A percentile compares a stretch with the other conserved stretches of the same genome.
Evolutionary conservation across 768 basidiomycete genomes (phyloP).

Genomic region (Agrocybe pediades): DNA sequence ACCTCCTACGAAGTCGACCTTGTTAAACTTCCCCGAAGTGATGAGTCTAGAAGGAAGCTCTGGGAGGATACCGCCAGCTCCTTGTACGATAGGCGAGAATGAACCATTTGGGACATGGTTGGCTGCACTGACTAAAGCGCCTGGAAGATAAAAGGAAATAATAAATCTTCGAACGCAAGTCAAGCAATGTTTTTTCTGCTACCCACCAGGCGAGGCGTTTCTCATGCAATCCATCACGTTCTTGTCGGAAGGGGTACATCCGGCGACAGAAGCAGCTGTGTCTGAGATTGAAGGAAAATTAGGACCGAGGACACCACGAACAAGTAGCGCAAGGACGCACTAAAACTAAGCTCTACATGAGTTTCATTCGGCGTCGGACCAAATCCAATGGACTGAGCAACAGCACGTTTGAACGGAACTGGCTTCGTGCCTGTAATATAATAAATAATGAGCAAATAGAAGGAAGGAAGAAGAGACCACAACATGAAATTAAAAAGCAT

Average conservation of each 20-base stretch:
- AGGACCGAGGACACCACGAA: not conserved
- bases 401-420: slow-evolving; percentile 39
- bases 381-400: slow-evolving; percentile 46
- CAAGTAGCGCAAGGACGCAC: slow-evolving; percentile 20
- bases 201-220: slow-evolving; percentile 33
- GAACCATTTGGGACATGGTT: slow-evolving; percentile 34
- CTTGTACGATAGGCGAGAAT: slow-evolving; percentile 38
- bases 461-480: not conserved
- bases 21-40: slow-evolving; percentile 23
- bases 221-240: slow-evolving; percentile 35
- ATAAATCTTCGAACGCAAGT: not conserved
- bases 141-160: slow-evolving; percentile 17
- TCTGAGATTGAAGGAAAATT: slow-evolving; percentile 14
- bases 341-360: slow-evolving; percentile 31
- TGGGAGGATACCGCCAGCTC: slow-evolving; percentile 34
- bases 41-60: slow-evolving; percentile 38
- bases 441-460: no score
- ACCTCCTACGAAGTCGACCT: slow-evolving; percentile 43
- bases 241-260: slow-evolving; percentile 25
- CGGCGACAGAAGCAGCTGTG: slow-evolving; percentile 28
- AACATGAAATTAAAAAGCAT: not conserved
- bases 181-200: not conserved
- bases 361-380: slow-evolving; percentile 33
- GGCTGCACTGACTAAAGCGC: slow-evolving; percentile 38
- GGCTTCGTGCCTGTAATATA: slow-evolving; percentile 30